These are phyloP conservation scores for Coccomyxa subellipsoidea DNA, from an alignment of 163 green algal species.

Conservation along the genomic window DNA sequence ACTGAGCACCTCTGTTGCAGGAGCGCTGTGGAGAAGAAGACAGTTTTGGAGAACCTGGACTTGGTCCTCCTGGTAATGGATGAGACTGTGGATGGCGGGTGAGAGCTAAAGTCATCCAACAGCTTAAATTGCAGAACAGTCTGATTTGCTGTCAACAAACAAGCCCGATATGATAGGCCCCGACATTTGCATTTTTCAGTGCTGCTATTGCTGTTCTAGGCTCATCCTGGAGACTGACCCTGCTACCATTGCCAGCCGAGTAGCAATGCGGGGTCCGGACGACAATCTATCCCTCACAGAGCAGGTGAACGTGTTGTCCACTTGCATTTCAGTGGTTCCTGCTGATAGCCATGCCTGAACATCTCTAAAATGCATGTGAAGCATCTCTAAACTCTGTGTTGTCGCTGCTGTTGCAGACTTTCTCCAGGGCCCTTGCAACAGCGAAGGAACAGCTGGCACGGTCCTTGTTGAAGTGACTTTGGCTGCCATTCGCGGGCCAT, in stretches of 20 bases:
- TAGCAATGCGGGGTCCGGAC: constrained; percentile 78
- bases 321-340: not conserved
- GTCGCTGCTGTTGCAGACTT: constrained; percentile 54
- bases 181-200: not conserved
- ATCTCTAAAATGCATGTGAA: not conserved
- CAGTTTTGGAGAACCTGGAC: constrained; percentile 98
- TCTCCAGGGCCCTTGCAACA: constrained; percentile 78
- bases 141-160: not conserved
- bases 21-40: constrained; percentile 96
- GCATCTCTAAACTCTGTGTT: not conserved
- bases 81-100: constrained; percentile 97
- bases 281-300: constrained; percentile 62
- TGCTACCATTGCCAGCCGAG: constrained; percentile 63
- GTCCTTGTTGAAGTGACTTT: constrained; percentile 74
- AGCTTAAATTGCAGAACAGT: not conserved
- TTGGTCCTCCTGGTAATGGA: constrained; percentile 95
- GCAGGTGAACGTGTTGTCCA: constrained; percentile 42
- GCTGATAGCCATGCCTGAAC: not conserved
- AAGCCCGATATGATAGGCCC: not conserved
- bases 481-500: not conserved
- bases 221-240: constrained; percentile 96
- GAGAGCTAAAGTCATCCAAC: constrained; percentile 1
- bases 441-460: constrained; percentile 85
- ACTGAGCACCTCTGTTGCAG: constrained; percentile 35
- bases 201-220: constrained; percentile 43